A percentile compares a stretch with the other conserved stretches of the same genome.
phyloP scores from a whole-genome alignment of 2,329 filamentous ascomycete genomes.

The Epichloe elymi region DNA sequence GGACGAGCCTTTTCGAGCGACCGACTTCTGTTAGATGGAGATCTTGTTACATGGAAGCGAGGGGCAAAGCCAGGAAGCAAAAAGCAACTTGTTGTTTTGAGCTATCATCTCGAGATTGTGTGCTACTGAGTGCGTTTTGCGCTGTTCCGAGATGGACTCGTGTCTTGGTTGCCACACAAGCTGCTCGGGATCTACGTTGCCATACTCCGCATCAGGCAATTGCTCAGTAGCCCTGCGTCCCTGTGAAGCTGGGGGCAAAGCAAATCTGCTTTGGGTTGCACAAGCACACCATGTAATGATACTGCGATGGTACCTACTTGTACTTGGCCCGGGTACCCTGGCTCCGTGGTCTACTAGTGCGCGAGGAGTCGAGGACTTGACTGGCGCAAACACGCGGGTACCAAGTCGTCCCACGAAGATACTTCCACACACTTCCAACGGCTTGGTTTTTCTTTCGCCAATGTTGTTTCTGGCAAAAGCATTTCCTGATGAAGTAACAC shows the following conservation, averaged over 20 bases:
- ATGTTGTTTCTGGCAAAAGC: neutral
- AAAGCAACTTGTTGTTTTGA: neutral
- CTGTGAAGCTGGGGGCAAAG: neutral
- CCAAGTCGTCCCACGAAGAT: neutral
- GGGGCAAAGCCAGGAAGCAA: neutral
- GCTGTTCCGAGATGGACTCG: neutral
- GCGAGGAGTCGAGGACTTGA: neutral
- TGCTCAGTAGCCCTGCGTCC: neutral
- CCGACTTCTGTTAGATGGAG: neutral
- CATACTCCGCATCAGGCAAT: neutral
- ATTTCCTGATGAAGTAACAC: neutral
- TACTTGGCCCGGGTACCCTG: neutral
- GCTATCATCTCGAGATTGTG: neutral
- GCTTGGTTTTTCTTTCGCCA: neutral
- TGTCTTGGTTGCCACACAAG: neutral
- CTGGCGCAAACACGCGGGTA: slow-evolving; percentile 3
- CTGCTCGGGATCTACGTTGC: neutral
- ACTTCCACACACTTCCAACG: neutral
- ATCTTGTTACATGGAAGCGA: slow-evolving; percentile 1
- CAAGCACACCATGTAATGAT: neutral
- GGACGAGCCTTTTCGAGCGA: neutral
- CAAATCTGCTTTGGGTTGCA: neutral
- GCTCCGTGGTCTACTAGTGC: neutral
- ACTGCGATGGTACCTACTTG: too few species aligned
- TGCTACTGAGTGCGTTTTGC: neutral